Evolutionary conservation across 352 stramenopile species (phyloP).

Genomic region (Lagenidium giganteum): DNA sequence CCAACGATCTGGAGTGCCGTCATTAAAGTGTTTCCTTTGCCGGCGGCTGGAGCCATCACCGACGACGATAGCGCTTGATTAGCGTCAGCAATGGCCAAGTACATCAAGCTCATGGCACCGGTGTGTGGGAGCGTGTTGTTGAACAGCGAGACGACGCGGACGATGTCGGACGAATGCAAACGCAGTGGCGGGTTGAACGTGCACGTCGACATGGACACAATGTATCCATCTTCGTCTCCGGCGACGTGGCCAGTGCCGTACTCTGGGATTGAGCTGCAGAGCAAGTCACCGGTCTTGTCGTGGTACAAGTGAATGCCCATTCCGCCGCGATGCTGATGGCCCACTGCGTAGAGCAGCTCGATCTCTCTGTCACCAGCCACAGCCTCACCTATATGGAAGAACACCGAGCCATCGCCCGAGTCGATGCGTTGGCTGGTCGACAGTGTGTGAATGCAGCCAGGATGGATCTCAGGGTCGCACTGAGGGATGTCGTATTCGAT

Average conservation of each 20-base stretch:
- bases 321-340: conserved; percentile 70
- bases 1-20: conserved; percentile 13
- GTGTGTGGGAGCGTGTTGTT: conserved; percentile 78
- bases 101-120: conserved; percentile 77
- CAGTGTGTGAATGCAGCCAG: conserved; percentile 74
- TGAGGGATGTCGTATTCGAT: conserved; percentile 74
- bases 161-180: conserved; percentile 63
- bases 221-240: conserved; percentile 70
- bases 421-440: conserved; percentile 62
- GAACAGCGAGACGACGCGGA: conserved; percentile 73
- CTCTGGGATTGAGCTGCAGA: conserved; percentile 58
- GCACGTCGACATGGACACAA: conserved; percentile 70
- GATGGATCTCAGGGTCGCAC: conserved; percentile 57
- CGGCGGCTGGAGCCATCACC: conserved; percentile 1
- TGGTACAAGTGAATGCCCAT: conserved; percentile 74
- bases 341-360: conserved; percentile 74
- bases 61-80: conserved; percentile 8
- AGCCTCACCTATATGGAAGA: conserved; percentile 14
- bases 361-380: conserved; percentile 40
- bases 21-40: neutral
- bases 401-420: conserved; percentile 21
- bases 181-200: conserved; percentile 65
- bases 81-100: conserved; percentile 65
- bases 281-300: conserved; percentile 52
- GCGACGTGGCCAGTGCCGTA: conserved; percentile 54